Conservation (phyloP, 1,284 basidiomycete species). For the Exobasidium cylindrosporum region DNA sequence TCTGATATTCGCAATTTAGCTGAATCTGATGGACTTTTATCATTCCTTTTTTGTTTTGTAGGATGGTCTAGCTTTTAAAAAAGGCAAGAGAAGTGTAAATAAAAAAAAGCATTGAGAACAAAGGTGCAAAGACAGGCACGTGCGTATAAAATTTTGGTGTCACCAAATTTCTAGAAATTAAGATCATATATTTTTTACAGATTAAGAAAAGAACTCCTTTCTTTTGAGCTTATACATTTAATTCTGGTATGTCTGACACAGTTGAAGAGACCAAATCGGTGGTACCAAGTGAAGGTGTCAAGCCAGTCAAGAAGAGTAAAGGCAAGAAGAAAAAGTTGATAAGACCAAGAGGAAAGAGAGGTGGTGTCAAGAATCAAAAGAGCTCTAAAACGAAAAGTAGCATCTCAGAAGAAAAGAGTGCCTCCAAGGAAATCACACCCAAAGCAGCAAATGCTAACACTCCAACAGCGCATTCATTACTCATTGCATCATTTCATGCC, state of each 20-base stretch:
- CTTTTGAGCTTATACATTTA: too few relatives aligned
- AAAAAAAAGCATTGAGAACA: too few relatives aligned
- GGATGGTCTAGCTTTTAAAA: too few relatives aligned
- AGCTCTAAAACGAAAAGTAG: not conserved
- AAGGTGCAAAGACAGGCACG: too few relatives aligned
- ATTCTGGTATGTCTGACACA: not conserved
- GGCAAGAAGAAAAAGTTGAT: constrained; percentile 26
- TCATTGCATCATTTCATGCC: constrained; percentile 47
- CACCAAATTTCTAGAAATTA: too few relatives aligned
- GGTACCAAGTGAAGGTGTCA: not conserved
- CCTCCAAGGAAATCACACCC: constrained; percentile 12
- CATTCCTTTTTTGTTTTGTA: too few relatives aligned
- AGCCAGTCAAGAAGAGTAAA: constrained; percentile 1
- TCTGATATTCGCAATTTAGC: too few relatives aligned
- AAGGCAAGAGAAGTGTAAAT: too few relatives aligned
- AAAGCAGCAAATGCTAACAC: constrained; percentile 9
- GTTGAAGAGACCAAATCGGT: not conserved
- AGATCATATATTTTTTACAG: too few relatives aligned
- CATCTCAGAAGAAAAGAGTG: constrained; percentile 3
- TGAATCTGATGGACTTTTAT: too few relatives aligned
- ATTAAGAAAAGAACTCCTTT: too few relatives aligned
- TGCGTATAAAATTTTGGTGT: too few relatives aligned
- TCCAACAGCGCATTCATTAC: constrained; percentile 31
- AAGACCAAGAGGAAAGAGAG: constrained; percentile 47
- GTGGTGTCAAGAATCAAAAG: constrained; percentile 45